These are phyloP conservation scores for Anisodus tanguticus DNA, from an alignment of 257 asterid genomes.

Conservation along the genomic window DNA sequence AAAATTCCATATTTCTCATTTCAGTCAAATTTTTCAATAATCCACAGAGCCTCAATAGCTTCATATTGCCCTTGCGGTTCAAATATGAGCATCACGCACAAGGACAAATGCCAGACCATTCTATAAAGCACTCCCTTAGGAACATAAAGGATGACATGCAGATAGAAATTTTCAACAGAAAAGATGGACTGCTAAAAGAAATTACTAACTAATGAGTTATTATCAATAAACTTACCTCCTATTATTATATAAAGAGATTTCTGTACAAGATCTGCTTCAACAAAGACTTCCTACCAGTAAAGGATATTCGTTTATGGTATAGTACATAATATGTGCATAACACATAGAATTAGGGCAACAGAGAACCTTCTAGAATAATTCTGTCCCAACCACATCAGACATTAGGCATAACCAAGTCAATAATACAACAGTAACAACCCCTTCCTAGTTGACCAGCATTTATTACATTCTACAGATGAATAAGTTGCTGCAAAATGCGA, in stretches of 20 bases:
- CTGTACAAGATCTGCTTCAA: background rate
- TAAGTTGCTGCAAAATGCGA: background rate
- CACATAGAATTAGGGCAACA: conserved; percentile 5
- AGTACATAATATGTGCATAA: conserved; percentile 4
- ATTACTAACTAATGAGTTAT: background rate
- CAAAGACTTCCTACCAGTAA: background rate
- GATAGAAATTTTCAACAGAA: background rate
- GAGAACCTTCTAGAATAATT: background rate
- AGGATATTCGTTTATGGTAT: background rate
- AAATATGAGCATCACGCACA: conserved; percentile 1
- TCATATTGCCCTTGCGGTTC: background rate
- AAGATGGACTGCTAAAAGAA: conserved; percentile 14
- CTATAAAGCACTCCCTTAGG: background rate
- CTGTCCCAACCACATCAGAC: background rate
- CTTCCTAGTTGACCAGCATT: conserved; percentile 25
- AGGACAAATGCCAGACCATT: conserved; percentile 21
- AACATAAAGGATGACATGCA: background rate
- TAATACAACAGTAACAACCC: background rate
- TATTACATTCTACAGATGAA: conserved; percentile 19
- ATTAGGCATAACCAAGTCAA: conserved; percentile 15
- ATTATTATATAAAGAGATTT: conserved; percentile 8
- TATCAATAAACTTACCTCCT: conserved; percentile 9
- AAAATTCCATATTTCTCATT: background rate
- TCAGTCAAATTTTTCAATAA: conserved; percentile 12
- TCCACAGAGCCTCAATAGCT: conserved; percentile 10